These are phyloP conservation scores for Oryza punctata DNA, from an alignment of 176 grass and related monocot species.

Conservation along the genomic window DNA sequence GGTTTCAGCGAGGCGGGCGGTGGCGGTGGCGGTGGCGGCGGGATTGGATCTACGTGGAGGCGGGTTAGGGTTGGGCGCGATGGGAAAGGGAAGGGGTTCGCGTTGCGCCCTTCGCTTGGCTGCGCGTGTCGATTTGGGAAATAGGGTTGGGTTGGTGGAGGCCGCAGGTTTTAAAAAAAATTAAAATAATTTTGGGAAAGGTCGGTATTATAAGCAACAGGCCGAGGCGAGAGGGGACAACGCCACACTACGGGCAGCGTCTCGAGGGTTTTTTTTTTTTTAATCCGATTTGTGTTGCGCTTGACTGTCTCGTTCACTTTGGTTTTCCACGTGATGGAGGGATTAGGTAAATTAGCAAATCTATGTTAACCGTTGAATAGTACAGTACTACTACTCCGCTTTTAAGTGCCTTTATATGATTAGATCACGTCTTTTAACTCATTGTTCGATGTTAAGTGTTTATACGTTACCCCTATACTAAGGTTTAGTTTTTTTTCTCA, in stretches of 20 bases:
- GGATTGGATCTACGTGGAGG: conserved; percentile 36
- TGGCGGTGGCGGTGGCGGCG: conserved; percentile 8
- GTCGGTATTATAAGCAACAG: neutral
- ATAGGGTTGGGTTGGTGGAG: neutral
- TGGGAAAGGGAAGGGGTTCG: neutral
- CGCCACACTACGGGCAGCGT: neutral
- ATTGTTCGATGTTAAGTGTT: too few relatives aligned
- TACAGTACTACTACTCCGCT: neutral
- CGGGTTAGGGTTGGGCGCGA: conserved; percentile 19
- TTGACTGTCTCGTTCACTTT: neutral
- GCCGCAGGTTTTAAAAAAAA: neutral
- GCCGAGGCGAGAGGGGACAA: too few relatives aligned
- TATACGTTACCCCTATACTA: too few relatives aligned
- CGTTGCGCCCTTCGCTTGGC: neutral
- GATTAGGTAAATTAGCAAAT: too few relatives aligned
- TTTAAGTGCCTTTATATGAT: too few relatives aligned
- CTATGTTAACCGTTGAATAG: neutral
- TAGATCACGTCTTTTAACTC: too few relatives aligned
- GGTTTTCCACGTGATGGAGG: too few relatives aligned
- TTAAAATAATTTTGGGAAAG: neutral
- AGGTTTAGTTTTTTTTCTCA: too few relatives aligned
- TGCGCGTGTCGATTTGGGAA: conserved; percentile 21
- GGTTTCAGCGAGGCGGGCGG: conserved; percentile 5
- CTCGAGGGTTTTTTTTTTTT: neutral
- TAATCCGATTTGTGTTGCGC: neutral